Percentiles rank a stretch among this genome's conserved stretches.
Evolutionary conservation across 352 stramenopile species (phyloP).

Genomic region (Phytophthora crassamura): DNA sequence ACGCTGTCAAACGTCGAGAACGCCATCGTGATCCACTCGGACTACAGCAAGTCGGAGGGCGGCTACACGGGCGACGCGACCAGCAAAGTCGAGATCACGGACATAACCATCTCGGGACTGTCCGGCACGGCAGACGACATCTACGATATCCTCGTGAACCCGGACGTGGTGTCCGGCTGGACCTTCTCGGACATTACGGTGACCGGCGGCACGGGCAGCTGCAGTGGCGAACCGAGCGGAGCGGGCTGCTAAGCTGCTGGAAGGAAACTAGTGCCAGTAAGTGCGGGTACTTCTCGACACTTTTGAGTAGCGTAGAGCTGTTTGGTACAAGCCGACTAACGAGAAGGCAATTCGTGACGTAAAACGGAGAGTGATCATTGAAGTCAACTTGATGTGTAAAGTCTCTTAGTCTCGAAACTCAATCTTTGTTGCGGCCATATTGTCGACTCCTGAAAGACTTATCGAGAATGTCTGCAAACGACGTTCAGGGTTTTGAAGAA

Average conservation of each 20-base stretch:
- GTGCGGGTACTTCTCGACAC: too few relatives aligned
- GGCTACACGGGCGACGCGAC: constrained; percentile 26
- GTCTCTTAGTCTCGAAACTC: too few relatives aligned
- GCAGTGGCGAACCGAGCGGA: constrained; percentile 6
- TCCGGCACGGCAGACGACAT: constrained; percentile 4
- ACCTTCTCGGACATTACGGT: constrained; percentile 8
- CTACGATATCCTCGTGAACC: constrained; percentile 7
- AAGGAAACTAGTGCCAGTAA: too few relatives aligned
- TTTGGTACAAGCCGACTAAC: too few relatives aligned
- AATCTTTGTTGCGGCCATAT: too few relatives aligned
- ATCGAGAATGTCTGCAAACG: too few relatives aligned
- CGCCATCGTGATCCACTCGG: constrained; percentile 40
- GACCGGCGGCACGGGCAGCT: constrained; percentile 7
- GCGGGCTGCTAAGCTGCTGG: constrained; percentile 6
- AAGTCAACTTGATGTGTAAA: too few relatives aligned
- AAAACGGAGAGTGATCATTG: background rate
- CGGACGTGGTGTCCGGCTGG: constrained; percentile 2
- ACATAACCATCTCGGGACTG: constrained; percentile 20
- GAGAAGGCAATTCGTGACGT: background rate
- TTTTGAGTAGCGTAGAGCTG: too few relatives aligned
- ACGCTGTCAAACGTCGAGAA: constrained; percentile 27
- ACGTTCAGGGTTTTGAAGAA: too few relatives aligned
- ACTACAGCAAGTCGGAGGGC: constrained; percentile 37
- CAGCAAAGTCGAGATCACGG: constrained; percentile 25
- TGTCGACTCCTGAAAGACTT: too few relatives aligned